Evolutionary conservation across 2,329 filamentous ascomycete species (phyloP).

Genomic region (Cyphellophora attinorum): DNA sequence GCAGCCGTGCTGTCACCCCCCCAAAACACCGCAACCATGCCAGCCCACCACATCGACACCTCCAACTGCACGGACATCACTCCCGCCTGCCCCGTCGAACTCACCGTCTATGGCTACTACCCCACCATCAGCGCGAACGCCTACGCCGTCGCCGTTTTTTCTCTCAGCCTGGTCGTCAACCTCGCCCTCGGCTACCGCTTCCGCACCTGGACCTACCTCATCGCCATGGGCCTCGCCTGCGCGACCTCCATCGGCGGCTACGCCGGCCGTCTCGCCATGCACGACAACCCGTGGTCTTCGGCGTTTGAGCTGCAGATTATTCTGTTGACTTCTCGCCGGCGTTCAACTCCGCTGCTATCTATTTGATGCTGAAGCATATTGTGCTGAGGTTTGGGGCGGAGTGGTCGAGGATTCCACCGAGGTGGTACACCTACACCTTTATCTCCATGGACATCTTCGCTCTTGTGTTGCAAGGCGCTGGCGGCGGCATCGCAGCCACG

Average conservation of each 20-base stretch:
- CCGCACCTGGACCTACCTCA: slow-evolving; percentile 47
- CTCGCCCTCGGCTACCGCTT: slow-evolving; percentile 39
- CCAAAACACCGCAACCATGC: slow-evolving; percentile 5
- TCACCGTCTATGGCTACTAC: slow-evolving; percentile 44
- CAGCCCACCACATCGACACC: slow-evolving; percentile 4
- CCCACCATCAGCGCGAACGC: slow-evolving; percentile 42
- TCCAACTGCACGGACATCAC: slow-evolving; percentile 20
- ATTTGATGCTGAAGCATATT: slow-evolving; percentile 48
- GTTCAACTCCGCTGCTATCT: slow-evolving; percentile 46
- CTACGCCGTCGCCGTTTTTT: slow-evolving; percentile 45
- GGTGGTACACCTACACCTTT: slow-evolving; percentile 50
- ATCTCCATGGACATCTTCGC: slow-evolving; percentile 49
- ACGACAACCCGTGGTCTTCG: slow-evolving; percentile 41
- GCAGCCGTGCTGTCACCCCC: too few species aligned
- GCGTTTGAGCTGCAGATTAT: slow-evolving; percentile 45
- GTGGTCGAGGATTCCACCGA: slow-evolving; percentile 37
- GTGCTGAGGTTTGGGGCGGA: slow-evolving; percentile 45
- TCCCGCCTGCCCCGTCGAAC: slow-evolving; percentile 33
- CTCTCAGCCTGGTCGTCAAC: slow-evolving; percentile 38
- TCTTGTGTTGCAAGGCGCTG: slow-evolving; percentile 50
- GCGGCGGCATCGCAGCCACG: slow-evolving; percentile 47
- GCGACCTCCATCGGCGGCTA: slow-evolving; percentile 48
- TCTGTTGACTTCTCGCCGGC: slow-evolving; percentile 46
- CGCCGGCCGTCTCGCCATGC: slow-evolving; percentile 43
- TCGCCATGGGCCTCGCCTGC: slow-evolving; percentile 36